phyloP scores from a whole-genome alignment of 345 rosid genomes.

The Xanthoceras sorbifolium region DNA sequence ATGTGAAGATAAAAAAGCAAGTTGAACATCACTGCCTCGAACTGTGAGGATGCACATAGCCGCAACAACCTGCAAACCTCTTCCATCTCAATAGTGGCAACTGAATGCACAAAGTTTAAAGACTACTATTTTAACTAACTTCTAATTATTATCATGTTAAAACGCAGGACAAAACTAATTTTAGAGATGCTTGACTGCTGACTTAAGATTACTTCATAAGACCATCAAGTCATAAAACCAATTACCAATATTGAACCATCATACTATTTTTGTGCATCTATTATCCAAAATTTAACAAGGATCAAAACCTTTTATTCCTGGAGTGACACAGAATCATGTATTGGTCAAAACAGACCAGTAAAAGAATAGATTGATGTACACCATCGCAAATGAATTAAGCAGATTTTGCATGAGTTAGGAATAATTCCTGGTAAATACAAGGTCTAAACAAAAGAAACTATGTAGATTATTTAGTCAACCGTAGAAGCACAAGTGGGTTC shows the following conservation, averaged over 20 bases:
- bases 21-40: constrained; percentile 94
- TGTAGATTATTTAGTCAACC: neutral
- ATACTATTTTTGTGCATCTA: neutral
- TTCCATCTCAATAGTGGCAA: constrained; percentile 92
- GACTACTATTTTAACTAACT: neutral
- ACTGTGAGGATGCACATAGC: constrained; percentile 95
- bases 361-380: neutral
- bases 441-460: neutral
- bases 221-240: neutral
- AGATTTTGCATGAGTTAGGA: neutral
- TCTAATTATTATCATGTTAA: neutral
- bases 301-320: constrained; percentile 6
- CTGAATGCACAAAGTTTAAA: constrained; percentile 38
- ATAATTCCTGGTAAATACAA: neutral
- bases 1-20: constrained; percentile 89
- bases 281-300: neutral
- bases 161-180: neutral
- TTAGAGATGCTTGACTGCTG: neutral
- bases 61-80: constrained; percentile 84
- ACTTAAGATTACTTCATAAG: neutral
- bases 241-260: neutral
- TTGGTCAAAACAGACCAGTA: neutral
- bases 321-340: neutral
- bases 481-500: neutral
- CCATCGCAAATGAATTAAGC: neutral